Base-by-base conservation (phyloP, 2,329 filamentous ascomycete species). In the Ophiosphaerella narmari region DNA sequence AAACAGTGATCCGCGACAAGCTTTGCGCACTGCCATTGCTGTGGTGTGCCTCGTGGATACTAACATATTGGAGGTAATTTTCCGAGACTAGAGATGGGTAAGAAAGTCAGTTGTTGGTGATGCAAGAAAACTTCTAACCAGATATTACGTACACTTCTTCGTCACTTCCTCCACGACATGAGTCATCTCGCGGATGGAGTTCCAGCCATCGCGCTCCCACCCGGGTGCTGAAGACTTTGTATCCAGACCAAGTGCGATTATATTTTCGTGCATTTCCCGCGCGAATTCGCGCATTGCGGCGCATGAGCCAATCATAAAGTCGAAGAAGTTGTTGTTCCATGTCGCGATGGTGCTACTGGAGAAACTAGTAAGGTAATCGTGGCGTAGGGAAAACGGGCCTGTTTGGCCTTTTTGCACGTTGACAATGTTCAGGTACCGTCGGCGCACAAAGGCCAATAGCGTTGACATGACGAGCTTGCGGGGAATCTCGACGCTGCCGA, bases 161-260 rank as follows among this genome's bases (percentile, higher is more conserved):
- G 26, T 26, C 34, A 46, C 42, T 12, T 29, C 36, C 9, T 47
- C 35, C 1, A 54, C 43, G 2, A 43, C 24, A 11, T 21, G 23
- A 1, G 43, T 45, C 13, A 48, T 35, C 1, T 54, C 52, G 2
- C 33, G 43, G 2, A 51, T 37, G 7, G 47, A 48, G 9, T 18
- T 43, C 52, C 52, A 54, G 5, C 52, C 52, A 18, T 54, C 47
- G 2, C 39, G 7, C 23, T 54, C 52, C 52, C 52, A 54, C 13
- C 26, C 43, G 0, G 43, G 21, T 12, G 31, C 32, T 5, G 13
- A 7, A 3, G 18, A n/a, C 3, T 21, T 16, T 0, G 16, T 16
- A 23, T 43, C 24, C 4, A 50, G 24, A 12, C 42, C 46, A 6
- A 54, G 39, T 8, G 52, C 43, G 6, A 45, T 34, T 3, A 46